Evolutionary conservation across 2,329 filamentous ascomycete species (phyloP).

Genomic region (Thelonectria olida): DNA sequence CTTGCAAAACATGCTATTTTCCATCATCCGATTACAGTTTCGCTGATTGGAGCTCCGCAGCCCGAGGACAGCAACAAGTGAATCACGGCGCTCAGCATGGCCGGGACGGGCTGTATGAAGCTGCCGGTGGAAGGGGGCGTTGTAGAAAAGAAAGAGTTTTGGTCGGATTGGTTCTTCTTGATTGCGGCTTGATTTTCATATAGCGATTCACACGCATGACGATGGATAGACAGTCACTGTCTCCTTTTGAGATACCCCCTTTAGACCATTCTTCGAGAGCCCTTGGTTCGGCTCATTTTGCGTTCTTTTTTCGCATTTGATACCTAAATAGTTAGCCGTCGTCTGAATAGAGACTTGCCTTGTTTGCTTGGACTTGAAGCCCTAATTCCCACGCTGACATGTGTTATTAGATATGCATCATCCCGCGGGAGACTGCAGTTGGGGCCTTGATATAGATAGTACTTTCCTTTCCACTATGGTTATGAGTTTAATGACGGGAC

Average conservation of each 20-base stretch:
- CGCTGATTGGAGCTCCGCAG: conserved; percentile 38
- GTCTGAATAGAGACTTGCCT: conserved; percentile 13
- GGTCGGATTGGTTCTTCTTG: conserved; percentile 16
- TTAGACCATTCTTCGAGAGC: conserved; percentile 32
- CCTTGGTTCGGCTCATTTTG: conserved; percentile 14
- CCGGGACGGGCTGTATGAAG: conserved; percentile 38
- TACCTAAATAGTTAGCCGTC: conserved; percentile 15
- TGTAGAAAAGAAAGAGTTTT: conserved; percentile 1
- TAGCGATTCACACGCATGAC: conserved; percentile 21
- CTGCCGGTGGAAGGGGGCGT: conserved; percentile 22
- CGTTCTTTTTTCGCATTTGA: conserved; percentile 11
- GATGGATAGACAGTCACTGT: conserved; percentile 26
- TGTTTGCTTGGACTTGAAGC: background rate
- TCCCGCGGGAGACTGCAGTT: background rate
- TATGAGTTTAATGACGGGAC: background rate
- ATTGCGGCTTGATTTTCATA: conserved; percentile 17
- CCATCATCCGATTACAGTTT: conserved; percentile 72
- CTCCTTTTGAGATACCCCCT: conserved; percentile 33
- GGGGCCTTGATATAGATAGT: conserved; percentile 10
- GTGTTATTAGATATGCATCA: background rate
- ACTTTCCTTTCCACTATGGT: background rate
- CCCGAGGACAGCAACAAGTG: background rate
- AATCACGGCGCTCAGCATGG: no score
- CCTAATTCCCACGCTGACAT: background rate
- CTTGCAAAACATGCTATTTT: conserved; percentile 77